Conservation (phyloP, 2,329 filamentous ascomycete genomes). For the Xenosphaeropsis pyriputrescens region DNA sequence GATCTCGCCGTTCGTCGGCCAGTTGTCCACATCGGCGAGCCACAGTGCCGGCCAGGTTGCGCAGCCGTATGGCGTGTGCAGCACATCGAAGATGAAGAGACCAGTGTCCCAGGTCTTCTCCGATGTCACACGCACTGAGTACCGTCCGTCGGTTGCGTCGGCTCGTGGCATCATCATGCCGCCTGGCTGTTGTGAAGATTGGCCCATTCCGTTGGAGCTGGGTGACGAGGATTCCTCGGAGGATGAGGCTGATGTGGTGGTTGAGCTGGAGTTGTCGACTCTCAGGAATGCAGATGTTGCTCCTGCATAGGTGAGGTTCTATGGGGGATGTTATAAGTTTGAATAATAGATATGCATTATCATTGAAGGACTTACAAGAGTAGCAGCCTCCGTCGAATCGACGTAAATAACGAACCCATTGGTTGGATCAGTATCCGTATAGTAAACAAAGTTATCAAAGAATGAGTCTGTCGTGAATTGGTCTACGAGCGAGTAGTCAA, state of each 20-base stretch:
- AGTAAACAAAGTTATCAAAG: constrained; percentile 29
- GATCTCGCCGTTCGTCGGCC: constrained; percentile 48
- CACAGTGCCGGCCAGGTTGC: constrained; percentile 44
- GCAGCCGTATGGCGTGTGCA: constrained; percentile 41
- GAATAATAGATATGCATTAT: constrained; percentile 4
- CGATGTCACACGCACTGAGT: constrained; percentile 38
- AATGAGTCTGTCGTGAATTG: constrained; percentile 17
- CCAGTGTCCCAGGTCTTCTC: constrained; percentile 36
- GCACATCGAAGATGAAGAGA: constrained; percentile 41
- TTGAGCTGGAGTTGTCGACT: constrained; percentile 40
- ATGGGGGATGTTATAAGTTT: not conserved
- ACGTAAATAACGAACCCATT: constrained; percentile 30
- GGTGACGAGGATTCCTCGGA: no score
- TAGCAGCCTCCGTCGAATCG: constrained; percentile 6
- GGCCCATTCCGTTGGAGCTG: no score
- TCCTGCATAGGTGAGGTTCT: constrained; percentile 47
- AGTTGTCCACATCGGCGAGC: constrained; percentile 41
- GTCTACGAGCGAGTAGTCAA: constrained; percentile 21
- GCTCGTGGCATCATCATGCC: constrained; percentile 10
- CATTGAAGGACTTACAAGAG: constrained; percentile 21
- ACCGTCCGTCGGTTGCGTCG: constrained; percentile 28
- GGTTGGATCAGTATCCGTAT: constrained; percentile 26
- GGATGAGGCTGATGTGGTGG: no score
- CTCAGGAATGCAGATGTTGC: constrained; percentile 35
- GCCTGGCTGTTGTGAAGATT: no score